Evolutionary conservation across 2,329 filamentous ascomycete species (phyloP).

Genomic region (Monosporascus ibericus): DNA sequence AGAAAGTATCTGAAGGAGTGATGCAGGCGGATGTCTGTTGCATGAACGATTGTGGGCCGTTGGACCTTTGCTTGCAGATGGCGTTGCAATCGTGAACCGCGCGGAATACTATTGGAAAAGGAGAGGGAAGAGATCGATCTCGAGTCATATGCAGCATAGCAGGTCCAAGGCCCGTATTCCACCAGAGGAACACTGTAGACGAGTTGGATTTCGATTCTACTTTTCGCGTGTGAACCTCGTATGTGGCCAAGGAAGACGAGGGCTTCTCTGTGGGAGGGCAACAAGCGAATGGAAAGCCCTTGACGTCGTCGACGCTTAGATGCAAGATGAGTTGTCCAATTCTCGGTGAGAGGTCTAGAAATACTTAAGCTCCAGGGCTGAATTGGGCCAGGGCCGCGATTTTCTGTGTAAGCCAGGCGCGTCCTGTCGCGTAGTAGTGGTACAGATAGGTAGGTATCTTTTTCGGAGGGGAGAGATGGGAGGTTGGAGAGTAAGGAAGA

Average conservation of each 20-base stretch:
- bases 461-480: too few species aligned
- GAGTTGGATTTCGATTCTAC: not conserved
- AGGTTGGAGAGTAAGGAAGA: too few species aligned
- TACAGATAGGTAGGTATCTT: too few species aligned
- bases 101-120: not conserved
- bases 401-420: not conserved
- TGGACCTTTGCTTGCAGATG: conserved; percentile 2
- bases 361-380: not conserved
- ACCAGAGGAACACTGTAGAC: too few species aligned
- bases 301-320: conserved; percentile 27
- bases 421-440: too few species aligned
- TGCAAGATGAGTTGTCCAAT: conserved; percentile 36
- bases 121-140: not conserved
- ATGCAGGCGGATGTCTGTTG: conserved; percentile 6
- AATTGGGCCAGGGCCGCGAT: not conserved
- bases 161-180: not conserved
- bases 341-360: conserved; percentile 10
- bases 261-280: conserved; percentile 5
- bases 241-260: too few species aligned
- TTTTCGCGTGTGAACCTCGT: not conserved
- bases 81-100: not conserved
- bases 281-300: conserved; percentile 26
- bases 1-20: conserved; percentile 2
- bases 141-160: not conserved
- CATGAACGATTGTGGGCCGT: conserved; percentile 9